phyloP scores from a whole-genome alignment of 352 stramenopile genomes.

The Peronospora destructor region DNA sequence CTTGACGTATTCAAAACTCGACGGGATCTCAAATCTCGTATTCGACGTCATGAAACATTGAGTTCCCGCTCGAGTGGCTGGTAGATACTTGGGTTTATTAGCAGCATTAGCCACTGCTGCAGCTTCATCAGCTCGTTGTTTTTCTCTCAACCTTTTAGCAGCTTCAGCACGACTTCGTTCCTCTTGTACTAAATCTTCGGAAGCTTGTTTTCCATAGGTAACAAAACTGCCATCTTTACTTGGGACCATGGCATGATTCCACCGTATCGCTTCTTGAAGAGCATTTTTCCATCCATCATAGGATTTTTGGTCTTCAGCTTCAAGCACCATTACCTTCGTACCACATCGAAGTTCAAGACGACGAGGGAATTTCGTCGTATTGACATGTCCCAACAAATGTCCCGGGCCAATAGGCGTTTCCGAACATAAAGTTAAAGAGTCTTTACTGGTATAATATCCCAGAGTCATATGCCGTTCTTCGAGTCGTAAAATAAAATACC shows the following conservation, averaged over 20 bases:
- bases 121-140: constrained; percentile 62
- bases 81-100: constrained; percentile 82
- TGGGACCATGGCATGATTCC: constrained; percentile 84
- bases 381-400: constrained; percentile 46
- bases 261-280: constrained; percentile 76
- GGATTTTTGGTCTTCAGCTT: constrained; percentile 54
- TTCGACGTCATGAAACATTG: constrained; percentile 85
- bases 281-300: constrained; percentile 61
- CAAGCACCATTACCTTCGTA: constrained; percentile 64
- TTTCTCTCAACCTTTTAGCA: constrained; percentile 69
- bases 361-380: constrained; percentile 45
- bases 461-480: constrained; percentile 86
- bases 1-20: constrained; percentile 75
- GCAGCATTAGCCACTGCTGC: constrained; percentile 50
- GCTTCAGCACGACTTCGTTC: constrained; percentile 61
- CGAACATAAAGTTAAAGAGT: constrained; percentile 69
- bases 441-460: constrained; percentile 81
- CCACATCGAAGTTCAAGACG: constrained; percentile 65
- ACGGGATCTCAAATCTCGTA: constrained; percentile 76
- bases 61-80: constrained; percentile 47
- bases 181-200: constrained; percentile 64
- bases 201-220: constrained; percentile 71
- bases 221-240: constrained; percentile 72
- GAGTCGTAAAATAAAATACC: constrained; percentile 82
- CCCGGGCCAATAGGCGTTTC: constrained; percentile 77